These are phyloP conservation scores for Suillus weaverae DNA, from an alignment of 768 basidiomycete genomes.

Conservation along the genomic window DNA sequence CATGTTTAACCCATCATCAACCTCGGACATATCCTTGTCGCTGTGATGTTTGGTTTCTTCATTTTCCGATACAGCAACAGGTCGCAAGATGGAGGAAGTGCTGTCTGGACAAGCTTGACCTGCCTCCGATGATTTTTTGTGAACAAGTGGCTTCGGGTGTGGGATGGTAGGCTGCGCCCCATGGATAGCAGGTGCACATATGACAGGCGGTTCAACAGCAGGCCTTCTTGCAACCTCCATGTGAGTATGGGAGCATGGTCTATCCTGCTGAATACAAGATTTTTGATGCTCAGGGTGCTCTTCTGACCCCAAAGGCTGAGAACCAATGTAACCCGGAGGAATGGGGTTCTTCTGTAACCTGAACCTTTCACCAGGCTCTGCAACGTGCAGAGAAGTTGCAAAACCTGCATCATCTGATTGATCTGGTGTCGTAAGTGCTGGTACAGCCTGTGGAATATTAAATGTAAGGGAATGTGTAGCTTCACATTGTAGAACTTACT, in stretches of 20 bases:
- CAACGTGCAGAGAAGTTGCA: not conserved
- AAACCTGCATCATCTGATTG: not conserved
- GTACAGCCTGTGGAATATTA: not conserved
- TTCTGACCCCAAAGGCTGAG: not conserved
- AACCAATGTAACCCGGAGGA: not conserved
- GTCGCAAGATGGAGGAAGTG: not conserved
- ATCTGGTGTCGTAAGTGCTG: not conserved
- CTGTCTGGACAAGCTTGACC: not conserved
- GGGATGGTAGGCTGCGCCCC: not conserved
- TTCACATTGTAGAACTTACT: not conserved
- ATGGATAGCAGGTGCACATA: not conserved
- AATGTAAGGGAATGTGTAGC: not conserved
- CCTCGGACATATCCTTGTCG: not conserved
- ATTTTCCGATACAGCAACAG: not conserved
- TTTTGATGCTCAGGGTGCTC: not conserved
- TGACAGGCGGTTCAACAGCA: not conserved
- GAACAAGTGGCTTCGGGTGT: not conserved
- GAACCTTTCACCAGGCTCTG: not conserved
- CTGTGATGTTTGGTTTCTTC: not conserved
- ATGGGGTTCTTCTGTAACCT: not conserved
- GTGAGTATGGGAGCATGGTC: not conserved
- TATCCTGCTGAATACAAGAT: not conserved
- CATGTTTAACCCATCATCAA: not conserved
- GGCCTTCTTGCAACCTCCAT: not conserved
- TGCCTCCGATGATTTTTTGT: not conserved